A percentile compares a stretch with the other conserved stretches of the same genome.
Conservation (phyloP, 2,329 filamentous ascomycete species). For the Colletotrichum incanum region DNA sequence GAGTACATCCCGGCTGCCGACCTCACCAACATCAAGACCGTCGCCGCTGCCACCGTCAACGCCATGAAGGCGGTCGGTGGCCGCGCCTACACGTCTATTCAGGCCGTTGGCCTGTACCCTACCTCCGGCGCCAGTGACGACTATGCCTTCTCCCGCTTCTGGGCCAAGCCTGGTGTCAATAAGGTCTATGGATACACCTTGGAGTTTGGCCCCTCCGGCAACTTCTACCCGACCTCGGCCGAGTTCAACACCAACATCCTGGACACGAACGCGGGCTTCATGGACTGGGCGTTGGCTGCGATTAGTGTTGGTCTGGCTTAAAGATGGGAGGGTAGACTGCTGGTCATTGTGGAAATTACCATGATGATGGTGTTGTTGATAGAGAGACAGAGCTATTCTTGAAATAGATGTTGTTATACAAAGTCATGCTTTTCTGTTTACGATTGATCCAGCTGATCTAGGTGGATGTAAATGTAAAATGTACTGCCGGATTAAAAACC, state of each 20-base stretch:
- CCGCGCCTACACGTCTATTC: conserved; percentile 50
- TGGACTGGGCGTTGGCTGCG: conserved; percentile 55
- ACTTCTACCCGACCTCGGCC: conserved; percentile 57
- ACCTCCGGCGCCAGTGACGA: conserved; percentile 56
- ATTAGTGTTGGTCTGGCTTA: conserved; percentile 48
- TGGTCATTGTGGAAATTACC: background rate
- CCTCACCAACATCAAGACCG: conserved; percentile 51
- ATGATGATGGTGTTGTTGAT: too few species aligned
- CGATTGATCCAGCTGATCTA: too few species aligned
- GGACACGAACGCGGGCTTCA: conserved; percentile 59
- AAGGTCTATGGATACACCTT: conserved; percentile 58
- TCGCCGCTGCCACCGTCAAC: conserved; percentile 51
- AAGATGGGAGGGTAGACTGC: background rate
- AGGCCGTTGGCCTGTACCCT: conserved; percentile 55
- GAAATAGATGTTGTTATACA: too few species aligned
- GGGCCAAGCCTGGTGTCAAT: conserved; percentile 53
- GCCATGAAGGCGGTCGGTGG: conserved; percentile 56
- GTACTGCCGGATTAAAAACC: too few species aligned
- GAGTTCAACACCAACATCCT: conserved; percentile 59
- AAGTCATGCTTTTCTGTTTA: too few species aligned
- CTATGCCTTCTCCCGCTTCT: conserved; percentile 56
- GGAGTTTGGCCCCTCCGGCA: conserved; percentile 55
- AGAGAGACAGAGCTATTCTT: too few species aligned
- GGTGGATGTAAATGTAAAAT: too few species aligned
- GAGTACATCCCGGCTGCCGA: conserved; percentile 57